Evolutionary conservation across 2,329 filamentous ascomycete species (phyloP), one percentile per base, ranked within the genome.

Genomic region (Fusarium nelsonii): DNA sequence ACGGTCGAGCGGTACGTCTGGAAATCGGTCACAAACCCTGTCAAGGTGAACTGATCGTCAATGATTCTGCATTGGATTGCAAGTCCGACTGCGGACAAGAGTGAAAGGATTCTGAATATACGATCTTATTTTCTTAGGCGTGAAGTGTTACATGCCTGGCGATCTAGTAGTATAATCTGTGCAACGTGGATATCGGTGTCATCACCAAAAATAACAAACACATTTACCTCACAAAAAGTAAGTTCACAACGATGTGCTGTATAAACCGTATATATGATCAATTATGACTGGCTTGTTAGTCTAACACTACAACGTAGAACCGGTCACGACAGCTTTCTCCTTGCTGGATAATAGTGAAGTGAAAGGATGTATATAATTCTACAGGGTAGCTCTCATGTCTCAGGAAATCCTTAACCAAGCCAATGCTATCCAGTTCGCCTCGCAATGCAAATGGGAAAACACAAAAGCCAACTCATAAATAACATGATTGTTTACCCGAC

Each of bases 391-490:
- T 48, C 8, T 20, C 23, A 20, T 28, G 34, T 8, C 32, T n/a
- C 18, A n/a, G n/a, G 9, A 33, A 15, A 26, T 14, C 23, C 14
- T 16, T n/a, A 40, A 26, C 18, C 26, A 56, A 40, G 37, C 26
- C 51, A 30, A 37, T 15, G 46, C 23, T 30, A 8, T 57, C 46
- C 43, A 32, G 49, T 32, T 39, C 45, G 56, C 56, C 63, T 28
- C 5, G 39, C 49, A 51, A 66, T 66, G 34, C 49, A 65, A 20
- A 39, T 40, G 23, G 18, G 28, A 23, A 45, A 66, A 51, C 18
- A 44, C 23, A 32, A 45, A 33, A 37, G 23, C 33, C 43, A 28
- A 40, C 58, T 50, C 41, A 43, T 41, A 39, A n/a, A 37, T 43
- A 43, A 58, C 30, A 52, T 20, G 28, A 46, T 43, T 37, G 30